phyloP scores from a whole-genome alignment of 495 filamentous ascomycete genomes.

The Aspergillus incahuasiensis region DNA sequence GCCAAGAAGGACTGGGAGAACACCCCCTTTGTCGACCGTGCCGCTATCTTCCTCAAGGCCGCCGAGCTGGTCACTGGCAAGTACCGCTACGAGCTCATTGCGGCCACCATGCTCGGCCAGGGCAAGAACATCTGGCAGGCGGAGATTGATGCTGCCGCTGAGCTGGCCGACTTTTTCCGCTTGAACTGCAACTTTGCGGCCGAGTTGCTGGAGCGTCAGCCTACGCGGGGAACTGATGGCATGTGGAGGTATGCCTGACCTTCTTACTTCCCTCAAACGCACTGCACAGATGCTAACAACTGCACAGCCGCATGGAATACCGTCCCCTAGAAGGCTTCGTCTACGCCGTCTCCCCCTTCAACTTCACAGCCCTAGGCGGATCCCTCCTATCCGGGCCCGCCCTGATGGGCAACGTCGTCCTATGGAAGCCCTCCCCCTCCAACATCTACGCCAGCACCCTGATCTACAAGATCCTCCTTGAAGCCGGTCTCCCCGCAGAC shows the following conservation, averaged over 20 bases:
- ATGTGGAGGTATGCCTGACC: slow-evolving; percentile 59
- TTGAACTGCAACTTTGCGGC: slow-evolving; percentile 77
- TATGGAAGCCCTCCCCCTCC: slow-evolving; percentile 84
- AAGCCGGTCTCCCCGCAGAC: slow-evolving; percentile 73
- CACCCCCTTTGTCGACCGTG: slow-evolving; percentile 81
- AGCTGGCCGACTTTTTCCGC: slow-evolving; percentile 83
- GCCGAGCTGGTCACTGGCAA: slow-evolving; percentile 84
- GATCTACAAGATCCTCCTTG: slow-evolving; percentile 79
- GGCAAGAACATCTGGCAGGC: slow-evolving; percentile 98
- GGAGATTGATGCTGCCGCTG: slow-evolving; percentile 92
- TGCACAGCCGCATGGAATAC: slow-evolving; percentile 62
- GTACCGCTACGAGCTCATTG: slow-evolving; percentile 91
- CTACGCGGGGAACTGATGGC: slow-evolving; percentile 49
- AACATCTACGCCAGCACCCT: slow-evolving; percentile 71
- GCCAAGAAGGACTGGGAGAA: slow-evolving; percentile 81
- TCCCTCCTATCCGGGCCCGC: slow-evolving; percentile 71
- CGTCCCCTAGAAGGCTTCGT: slow-evolving; percentile 83
- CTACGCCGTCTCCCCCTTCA: slow-evolving; percentile 82
- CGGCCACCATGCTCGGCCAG: slow-evolving; percentile 90
- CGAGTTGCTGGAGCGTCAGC: slow-evolving; percentile 70
- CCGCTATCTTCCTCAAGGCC: slow-evolving; percentile 89
- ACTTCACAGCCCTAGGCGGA: slow-evolving; percentile 82
- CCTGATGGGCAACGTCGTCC: slow-evolving; percentile 78
- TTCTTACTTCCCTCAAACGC: not conserved
- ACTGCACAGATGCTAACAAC: not conserved